A percentile compares a stretch with the other conserved stretches of the same genome.
Evolutionary conservation across 2,329 filamentous ascomycete genomes (phyloP).

Genomic region (Nemania diffusa): DNA sequence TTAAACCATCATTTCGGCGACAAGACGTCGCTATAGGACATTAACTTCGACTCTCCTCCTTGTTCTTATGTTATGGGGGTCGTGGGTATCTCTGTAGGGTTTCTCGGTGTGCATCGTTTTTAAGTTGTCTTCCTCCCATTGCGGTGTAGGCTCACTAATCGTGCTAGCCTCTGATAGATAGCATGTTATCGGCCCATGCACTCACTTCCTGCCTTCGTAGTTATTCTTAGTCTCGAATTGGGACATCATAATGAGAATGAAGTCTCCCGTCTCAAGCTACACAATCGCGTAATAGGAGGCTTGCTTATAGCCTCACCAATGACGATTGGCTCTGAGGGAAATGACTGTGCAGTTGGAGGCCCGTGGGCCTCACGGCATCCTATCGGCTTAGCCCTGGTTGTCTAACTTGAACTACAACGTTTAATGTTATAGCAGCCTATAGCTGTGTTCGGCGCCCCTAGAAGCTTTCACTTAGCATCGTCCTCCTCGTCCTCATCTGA

Average conservation of each 20-base stretch:
- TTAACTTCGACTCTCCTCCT: not conserved
- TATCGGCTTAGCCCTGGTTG: not conserved
- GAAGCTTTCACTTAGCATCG: slow-evolving; percentile 22
- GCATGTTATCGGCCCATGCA: not conserved
- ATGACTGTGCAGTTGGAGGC: not conserved
- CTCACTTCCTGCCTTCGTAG: not conserved
- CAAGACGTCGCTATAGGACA: not conserved
- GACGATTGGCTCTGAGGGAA: not conserved
- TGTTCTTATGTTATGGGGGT: not conserved
- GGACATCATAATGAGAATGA: not conserved
- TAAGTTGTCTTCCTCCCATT: not conserved
- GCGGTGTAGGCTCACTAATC: not conserved
- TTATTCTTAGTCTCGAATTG: not conserved
- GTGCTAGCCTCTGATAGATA: not conserved
- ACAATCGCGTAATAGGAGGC: not conserved
- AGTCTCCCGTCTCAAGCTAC: not conserved
- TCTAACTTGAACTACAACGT: not conserved
- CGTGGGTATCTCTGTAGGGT: not conserved
- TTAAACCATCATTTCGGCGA: too few relatives aligned
- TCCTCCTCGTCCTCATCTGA: slow-evolving; percentile 66
- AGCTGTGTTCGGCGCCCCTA: not conserved
- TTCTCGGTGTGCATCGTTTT: not conserved
- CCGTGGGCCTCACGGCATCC: not conserved
- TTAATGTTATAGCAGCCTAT: not conserved
- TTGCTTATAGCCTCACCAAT: too few relatives aligned